A percentile compares a stretch with the other conserved stretches of the same genome.
phyloP scores from a whole-genome alignment of 1,284 basidiomycete species.

The Athelia sp. region DNA sequence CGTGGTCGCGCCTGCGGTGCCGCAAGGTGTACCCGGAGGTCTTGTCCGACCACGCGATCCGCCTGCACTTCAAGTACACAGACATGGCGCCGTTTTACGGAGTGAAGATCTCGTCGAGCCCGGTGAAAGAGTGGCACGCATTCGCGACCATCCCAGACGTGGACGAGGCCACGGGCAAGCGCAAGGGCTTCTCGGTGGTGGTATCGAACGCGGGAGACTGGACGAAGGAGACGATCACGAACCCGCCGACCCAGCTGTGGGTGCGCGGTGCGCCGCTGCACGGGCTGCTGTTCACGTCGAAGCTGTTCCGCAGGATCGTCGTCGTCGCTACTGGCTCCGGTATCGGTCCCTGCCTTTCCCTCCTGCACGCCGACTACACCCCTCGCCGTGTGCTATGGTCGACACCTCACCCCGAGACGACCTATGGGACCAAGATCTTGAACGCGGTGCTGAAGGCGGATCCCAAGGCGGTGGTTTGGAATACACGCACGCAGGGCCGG shows the following conservation, averaged over 20 bases:
- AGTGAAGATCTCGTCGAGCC: conserved; percentile 49
- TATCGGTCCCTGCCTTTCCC: conserved; percentile 55
- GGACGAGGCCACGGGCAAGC: conserved; percentile 17
- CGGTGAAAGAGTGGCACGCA: conserved; percentile 57
- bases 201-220: conserved; percentile 59
- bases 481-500: conserved; percentile 54
- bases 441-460: conserved; percentile 47
- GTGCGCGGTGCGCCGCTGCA: conserved; percentile 55
- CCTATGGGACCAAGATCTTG: conserved; percentile 54
- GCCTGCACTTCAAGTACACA: conserved; percentile 50
- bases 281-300: conserved; percentile 52
- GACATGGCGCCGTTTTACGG: conserved; percentile 44
- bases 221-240: conserved; percentile 45
- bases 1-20: conserved; percentile 50
- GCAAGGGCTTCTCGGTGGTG: conserved; percentile 51
- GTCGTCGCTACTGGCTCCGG: conserved; percentile 60
- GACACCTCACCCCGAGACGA: conserved; percentile 52
- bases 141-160: conserved; percentile 53
- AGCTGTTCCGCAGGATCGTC: conserved; percentile 53
- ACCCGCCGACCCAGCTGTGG: conserved; percentile 50
- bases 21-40: conserved; percentile 48
- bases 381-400: conserved; percentile 57
- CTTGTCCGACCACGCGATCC: conserved; percentile 51
- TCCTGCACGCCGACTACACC: conserved; percentile 44
- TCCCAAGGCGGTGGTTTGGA: conserved; percentile 57